Evolutionary conservation across 371 early-diverging fungal species (phyloP), one percentile per base, ranked within the genome.

Genomic region (Mortierella sp.): DNA sequence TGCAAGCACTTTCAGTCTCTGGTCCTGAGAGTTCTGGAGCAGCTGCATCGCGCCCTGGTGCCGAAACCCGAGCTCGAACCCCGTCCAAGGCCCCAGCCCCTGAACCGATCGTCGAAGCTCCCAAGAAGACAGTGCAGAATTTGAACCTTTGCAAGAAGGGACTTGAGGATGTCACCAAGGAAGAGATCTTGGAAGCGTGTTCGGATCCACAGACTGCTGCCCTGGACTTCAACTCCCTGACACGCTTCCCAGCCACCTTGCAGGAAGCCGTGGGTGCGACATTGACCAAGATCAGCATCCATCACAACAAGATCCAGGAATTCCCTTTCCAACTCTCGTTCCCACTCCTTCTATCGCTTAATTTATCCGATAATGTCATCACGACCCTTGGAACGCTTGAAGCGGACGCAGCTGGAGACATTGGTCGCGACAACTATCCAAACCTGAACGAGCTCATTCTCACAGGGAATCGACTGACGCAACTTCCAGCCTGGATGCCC

Each of bases 351-450:
- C 70, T 83, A 48, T 72, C 79, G 0, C 61, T 88, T 27, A 84
- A 85, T 41, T 52, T 89, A 7, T 80, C 85, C 14, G 85, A 86
- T 55, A 91, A 89, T 64, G 74, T 78, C 7, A 72, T 91, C 19
- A 67, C 81, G 12, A 47, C 65, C 10, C 42, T 85, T 14, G 59
- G 43, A 27, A 51, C 68, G 18, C 19, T 58, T 9, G 50, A 39
- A 3, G 30, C 23, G 4, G 59, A 21, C 19, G 41, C 57, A 2
- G 64, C 43, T 1, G 60, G 51, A 26, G 58, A 54, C n/a, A 52
- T 76, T 58, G 71, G 66, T 8, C 61, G 18, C 2, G 53, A 59
- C 24, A 59, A 69, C 12, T 87, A 85, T 28, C 88, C 90, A 5
- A 64, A 61, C 31, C 55, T 89, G 41, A 76, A 66, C 14, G 83